A percentile compares a stretch with the other conserved stretches of the same genome.
Evolutionary conservation across 1,284 basidiomycete genomes (phyloP).

Genomic region (Lentinula novae-zelandiae): DNA sequence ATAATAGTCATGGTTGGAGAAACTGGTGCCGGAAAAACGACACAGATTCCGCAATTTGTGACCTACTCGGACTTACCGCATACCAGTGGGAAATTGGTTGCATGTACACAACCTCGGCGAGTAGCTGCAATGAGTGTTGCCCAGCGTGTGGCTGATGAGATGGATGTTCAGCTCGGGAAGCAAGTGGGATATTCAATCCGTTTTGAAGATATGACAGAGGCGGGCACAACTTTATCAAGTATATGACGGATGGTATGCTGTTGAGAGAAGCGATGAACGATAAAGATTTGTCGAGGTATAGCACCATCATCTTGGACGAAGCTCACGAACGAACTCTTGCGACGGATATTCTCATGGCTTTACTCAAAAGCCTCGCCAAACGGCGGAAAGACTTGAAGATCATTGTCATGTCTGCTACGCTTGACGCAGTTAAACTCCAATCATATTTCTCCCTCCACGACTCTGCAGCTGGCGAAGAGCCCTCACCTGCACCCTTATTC

Average conservation of each 20-base stretch:
- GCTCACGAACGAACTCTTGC: constrained; percentile 98
- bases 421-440: constrained; percentile 96
- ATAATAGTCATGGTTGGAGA: constrained; percentile 97
- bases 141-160: constrained; percentile 97
- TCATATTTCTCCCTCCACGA: constrained; percentile 82
- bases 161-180: constrained; percentile 92
- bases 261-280: constrained; percentile 98
- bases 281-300: constrained; percentile 84
- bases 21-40: constrained; percentile 98
- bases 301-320: constrained; percentile 97
- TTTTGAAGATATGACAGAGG: constrained; percentile 97
- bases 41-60: constrained; percentile 98
- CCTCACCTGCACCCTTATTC: constrained; percentile 76
- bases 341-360: constrained; percentile 98
- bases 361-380: constrained; percentile 75
- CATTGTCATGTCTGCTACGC: constrained; percentile 98
- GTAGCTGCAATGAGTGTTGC: constrained; percentile 98
- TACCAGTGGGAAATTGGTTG: constrained; percentile 85
- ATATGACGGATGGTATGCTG: constrained; percentile 99
- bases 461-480: constrained; percentile 13
- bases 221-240: constrained; percentile 88
- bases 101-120: constrained; percentile 95
- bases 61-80: constrained; percentile 92
- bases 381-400: constrained; percentile 90
- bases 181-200: constrained; percentile 98